Percentiles rank a stretch among this genome's conserved stretches.
These are phyloP conservation scores for Phellopilus nigrolimitatus DNA, from an alignment of 1,284 basidiomycete genomes.

Conservation along the genomic window DNA sequence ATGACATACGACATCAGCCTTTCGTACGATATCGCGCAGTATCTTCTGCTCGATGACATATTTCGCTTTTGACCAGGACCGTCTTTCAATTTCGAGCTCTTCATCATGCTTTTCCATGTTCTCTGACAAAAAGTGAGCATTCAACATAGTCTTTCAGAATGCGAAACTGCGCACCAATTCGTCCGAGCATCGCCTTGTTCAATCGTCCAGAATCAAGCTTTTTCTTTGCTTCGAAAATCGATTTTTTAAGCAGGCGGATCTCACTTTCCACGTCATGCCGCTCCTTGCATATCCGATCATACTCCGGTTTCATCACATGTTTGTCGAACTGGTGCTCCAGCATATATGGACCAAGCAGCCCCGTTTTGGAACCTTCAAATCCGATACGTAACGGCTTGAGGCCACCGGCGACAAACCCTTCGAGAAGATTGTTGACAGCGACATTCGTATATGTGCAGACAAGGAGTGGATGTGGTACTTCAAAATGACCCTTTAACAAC, in stretches of 20 bases:
- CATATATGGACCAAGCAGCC: slow-evolving; percentile 54
- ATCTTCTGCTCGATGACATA: slow-evolving; percentile 45
- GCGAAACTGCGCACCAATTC: neutral
- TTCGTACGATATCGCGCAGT: slow-evolving; percentile 52
- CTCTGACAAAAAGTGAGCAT: neutral
- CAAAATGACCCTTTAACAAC: slow-evolving; percentile 82
- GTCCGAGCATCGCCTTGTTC: slow-evolving; percentile 4
- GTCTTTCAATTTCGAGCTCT: neutral
- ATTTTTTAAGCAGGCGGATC: slow-evolving; percentile 29
- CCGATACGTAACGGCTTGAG: slow-evolving; percentile 79
- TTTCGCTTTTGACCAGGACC: neutral
- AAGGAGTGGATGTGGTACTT: slow-evolving; percentile 79
- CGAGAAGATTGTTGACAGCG: slow-evolving; percentile 90
- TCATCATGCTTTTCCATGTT: slow-evolving; percentile 12
- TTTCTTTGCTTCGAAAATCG: slow-evolving; percentile 12
- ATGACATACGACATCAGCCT: slow-evolving; percentile 69
- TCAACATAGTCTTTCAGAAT: neutral
- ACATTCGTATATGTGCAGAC: slow-evolving; percentile 93
- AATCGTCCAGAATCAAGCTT: too few relatives aligned
- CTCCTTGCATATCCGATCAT: slow-evolving; percentile 38
- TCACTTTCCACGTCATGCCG: slow-evolving; percentile 29
- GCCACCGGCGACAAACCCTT: slow-evolving; percentile 58
- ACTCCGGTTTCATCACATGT: slow-evolving; percentile 51
- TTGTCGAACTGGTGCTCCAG: slow-evolving; percentile 62
- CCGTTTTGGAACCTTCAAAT: slow-evolving; percentile 53